Base-by-base conservation (phyloP, 139 green algal genomes). In the Desmodesmus armatus region DNA sequence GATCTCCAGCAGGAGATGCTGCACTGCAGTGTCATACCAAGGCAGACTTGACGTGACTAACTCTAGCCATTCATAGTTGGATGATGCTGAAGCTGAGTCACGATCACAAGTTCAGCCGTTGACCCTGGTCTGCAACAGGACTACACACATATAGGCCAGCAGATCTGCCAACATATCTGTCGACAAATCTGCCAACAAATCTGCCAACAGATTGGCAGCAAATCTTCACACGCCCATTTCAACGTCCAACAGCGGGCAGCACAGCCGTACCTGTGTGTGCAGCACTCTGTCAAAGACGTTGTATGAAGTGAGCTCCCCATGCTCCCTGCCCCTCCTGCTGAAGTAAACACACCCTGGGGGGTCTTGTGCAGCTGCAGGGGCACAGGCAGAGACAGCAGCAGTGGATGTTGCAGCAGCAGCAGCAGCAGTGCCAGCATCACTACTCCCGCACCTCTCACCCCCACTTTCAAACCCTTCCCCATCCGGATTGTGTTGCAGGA, bases 311-410 rank as follows among this genome's bases (percentile, higher is more conserved):
- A 80, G 35, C 9, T 53, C 15, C 19, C 87, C 84, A 60, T 95
- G 91, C 44, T 97, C 94, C 19, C 91, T 84, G 51, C 76, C 91
- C 0, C 67, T 86, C 23, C 90, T 82, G 63, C 89, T 95, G 88
- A 80, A 90, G 66, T 87, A 90, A 60, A 63, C 19, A 87, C 58
- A n/a, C 31, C 25, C 3, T 2, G 23, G 1, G n/a, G 29, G 25
- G 23, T 69, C 62, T 63, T 27, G 31, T 85, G 84, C 15, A 88
- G 29, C 84, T 85, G 67, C n/a, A 63, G 43, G 7, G 5, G 43
- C 43, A 69, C 49, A 43, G 23, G 41, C 19, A 31, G 41, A 67
- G 21, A 19, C 72, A 63, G 72, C 72, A 43, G 72, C 43, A 79
- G 40, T 2, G n/a, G n/a, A n/a, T n/a, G n/a, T n/a, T 71, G 29